These are phyloP conservation scores for Ilyonectria destructans DNA, from an alignment of 2,329 filamentous ascomycete species.

Conservation along the genomic window DNA sequence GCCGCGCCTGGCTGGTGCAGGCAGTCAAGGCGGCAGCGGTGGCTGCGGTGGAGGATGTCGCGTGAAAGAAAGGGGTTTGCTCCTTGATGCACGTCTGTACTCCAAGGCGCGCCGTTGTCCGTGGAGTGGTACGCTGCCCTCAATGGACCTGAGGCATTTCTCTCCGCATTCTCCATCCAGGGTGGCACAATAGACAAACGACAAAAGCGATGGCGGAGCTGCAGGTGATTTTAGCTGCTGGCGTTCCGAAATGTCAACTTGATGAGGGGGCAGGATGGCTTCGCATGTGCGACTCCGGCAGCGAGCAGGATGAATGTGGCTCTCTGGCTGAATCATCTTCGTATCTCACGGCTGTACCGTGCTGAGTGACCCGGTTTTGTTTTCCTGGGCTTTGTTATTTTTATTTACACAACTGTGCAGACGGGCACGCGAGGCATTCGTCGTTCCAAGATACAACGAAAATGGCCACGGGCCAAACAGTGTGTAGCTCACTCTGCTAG, in stretches of 20 bases:
- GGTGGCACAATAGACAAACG: slow-evolving; percentile 24
- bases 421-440: background rate
- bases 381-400: background rate
- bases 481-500: background rate
- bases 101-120: slow-evolving; percentile 25
- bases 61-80: slow-evolving; percentile 44
- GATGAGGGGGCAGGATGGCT: slow-evolving; percentile 2
- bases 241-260: background rate
- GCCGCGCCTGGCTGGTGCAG: slow-evolving; percentile 40
- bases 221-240: slow-evolving; percentile 10
- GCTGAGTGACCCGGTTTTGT: background rate
- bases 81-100: slow-evolving; percentile 32
- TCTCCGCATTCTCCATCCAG: slow-evolving; percentile 48
- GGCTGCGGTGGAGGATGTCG: slow-evolving; percentile 30
- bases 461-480: background rate
- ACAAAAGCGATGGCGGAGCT: slow-evolving; percentile 13
- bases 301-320: background rate
- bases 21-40: slow-evolving; percentile 37
- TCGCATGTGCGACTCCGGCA: slow-evolving; percentile 14
- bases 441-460: background rate
- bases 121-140: slow-evolving; percentile 35
- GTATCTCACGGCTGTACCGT: background rate
- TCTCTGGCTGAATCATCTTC: background rate
- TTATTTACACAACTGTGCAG: background rate
- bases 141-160: slow-evolving; percentile 55